A percentile compares a stretch with the other conserved stretches of the same genome.
Conservation (phyloP, 2,329 filamentous ascomycete genomes). For the Verruconis gallopava region DNA sequence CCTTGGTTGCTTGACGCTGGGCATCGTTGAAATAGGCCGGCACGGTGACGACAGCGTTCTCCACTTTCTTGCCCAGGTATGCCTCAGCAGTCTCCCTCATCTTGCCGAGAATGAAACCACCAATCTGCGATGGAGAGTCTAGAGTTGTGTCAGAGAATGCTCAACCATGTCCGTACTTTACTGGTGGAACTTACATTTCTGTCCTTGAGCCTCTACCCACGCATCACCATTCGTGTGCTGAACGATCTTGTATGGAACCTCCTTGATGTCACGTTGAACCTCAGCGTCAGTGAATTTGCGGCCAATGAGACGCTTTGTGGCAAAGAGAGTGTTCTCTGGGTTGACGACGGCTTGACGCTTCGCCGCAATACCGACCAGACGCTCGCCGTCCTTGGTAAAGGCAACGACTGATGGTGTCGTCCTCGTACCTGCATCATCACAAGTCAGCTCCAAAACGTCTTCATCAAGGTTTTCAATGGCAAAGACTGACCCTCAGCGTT, state of each 20-base stretch:
- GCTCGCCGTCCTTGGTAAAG: constrained; percentile 90
- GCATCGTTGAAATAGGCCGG: constrained; percentile 99
- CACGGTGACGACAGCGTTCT: constrained; percentile 95
- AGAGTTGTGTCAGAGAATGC: background rate
- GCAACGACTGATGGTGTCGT: constrained; percentile 92
- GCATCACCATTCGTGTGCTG: constrained; percentile 95
- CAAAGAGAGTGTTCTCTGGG: constrained; percentile 96
- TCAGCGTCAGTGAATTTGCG: constrained; percentile 90
- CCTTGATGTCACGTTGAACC: constrained; percentile 92
- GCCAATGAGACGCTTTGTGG: constrained; percentile 96
- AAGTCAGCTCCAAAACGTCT: constrained; percentile 5
- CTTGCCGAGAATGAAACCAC: constrained; percentile 92
- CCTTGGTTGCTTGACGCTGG: constrained; percentile 95
- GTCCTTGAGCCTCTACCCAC: constrained; percentile 83
- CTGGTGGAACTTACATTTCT: constrained; percentile 53
- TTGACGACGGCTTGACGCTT: constrained; percentile 98
- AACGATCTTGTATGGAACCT: constrained; percentile 97
- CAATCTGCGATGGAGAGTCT: constrained; percentile 91
- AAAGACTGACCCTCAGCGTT: constrained; percentile 70
- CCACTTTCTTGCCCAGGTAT: constrained; percentile 78
- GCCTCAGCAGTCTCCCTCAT: constrained; percentile 98
- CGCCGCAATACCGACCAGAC: constrained; percentile 89
- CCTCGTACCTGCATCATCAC: constrained; percentile 50
- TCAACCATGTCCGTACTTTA: background rate
- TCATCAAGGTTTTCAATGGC: constrained; percentile 11